Evolutionary conservation across 768 basidiomycete genomes (phyloP), one percentile per base, ranked within the genome.

Genomic region (Leccinum obscurum): DNA sequence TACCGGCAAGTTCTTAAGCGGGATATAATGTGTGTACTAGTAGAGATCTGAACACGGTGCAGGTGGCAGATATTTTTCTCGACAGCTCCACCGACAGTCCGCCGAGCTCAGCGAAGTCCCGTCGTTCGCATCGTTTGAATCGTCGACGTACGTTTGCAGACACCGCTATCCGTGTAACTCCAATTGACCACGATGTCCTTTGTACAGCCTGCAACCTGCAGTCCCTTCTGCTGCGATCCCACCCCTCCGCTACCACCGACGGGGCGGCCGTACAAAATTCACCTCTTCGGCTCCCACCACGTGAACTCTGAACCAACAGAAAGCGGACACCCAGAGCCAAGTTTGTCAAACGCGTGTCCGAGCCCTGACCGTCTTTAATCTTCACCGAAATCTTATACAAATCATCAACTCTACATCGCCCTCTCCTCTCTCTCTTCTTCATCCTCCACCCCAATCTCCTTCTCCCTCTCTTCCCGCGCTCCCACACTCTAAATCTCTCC

Each of bases 321-420:
- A 72, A 73, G 62, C 68, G 67, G 63, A 66, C 68, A 56, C 67
- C 64, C 67, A 67, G 67, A 58, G 50, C 71, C 70, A 65, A 75
- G 73, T 72, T 74, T 73, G 71, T 75, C 62, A 30, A 74, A 68
- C 74, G 72, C 72, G 72, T 73, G 72, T 65, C 69, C 64, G 74
- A 70, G 71, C 68, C 66, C 69, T 69, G 72, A 55, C 70, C 59
- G 60, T 56, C 70, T 65, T 70, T 70, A 75, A 75, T 73, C 71
- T 72, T 37, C 72, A 37, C 69, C 59, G 70, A 69, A 67, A 73
- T 72, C 72, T 51, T 71, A 63, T 63, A 61, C 62, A 66, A 62
- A 73, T 73, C 69, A 60, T 72, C 72, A 59, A 50, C 68, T 63
- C 58, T 56, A 22, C 65, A 68, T 66, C 63, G 58, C 63, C 57